Evolutionary conservation across 352 stramenopile species (phyloP).

Genomic region (Globisporangium middletonii): DNA sequence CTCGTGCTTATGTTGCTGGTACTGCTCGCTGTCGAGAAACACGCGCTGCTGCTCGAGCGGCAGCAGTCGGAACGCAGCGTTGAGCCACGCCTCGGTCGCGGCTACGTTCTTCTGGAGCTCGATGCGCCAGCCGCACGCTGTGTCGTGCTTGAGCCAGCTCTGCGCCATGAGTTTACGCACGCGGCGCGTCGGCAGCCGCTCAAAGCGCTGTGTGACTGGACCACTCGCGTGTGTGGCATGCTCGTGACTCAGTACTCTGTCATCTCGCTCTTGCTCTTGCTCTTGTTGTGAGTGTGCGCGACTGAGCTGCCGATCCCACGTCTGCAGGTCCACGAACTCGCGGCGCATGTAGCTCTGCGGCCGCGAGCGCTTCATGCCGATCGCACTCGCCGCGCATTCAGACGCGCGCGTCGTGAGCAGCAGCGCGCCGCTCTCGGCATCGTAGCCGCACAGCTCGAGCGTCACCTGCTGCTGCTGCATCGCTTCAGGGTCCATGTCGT

Average conservation of each 20-base stretch:
- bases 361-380: conserved; percentile 6
- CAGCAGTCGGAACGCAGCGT: conserved; percentile 26
- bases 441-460: conserved; percentile 34
- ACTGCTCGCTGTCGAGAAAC: conserved; percentile 53
- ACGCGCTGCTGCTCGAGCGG: conserved; percentile 15
- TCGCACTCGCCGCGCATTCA: background rate
- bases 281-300: conserved; percentile 1
- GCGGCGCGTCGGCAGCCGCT: conserved; percentile 47
- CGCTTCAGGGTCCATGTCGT: too few relatives aligned
- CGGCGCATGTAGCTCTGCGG: conserved; percentile 17
- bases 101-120: conserved; percentile 62
- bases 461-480: background rate
- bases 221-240: background rate
- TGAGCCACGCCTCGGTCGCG: conserved; percentile 52
- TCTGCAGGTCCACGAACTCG: conserved; percentile 36
- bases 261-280: background rate
- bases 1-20: conserved; percentile 25
- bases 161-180: conserved; percentile 45
- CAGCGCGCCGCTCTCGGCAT: conserved; percentile 21
- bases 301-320: conserved; percentile 31
- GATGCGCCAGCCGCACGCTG: conserved; percentile 33
- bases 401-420: conserved; percentile 14
- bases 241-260: background rate
- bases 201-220: background rate
- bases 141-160: conserved; percentile 45